Evolutionary conservation across 2,329 filamentous ascomycete species (phyloP).

Genomic region (Penicillium occitanis): DNA sequence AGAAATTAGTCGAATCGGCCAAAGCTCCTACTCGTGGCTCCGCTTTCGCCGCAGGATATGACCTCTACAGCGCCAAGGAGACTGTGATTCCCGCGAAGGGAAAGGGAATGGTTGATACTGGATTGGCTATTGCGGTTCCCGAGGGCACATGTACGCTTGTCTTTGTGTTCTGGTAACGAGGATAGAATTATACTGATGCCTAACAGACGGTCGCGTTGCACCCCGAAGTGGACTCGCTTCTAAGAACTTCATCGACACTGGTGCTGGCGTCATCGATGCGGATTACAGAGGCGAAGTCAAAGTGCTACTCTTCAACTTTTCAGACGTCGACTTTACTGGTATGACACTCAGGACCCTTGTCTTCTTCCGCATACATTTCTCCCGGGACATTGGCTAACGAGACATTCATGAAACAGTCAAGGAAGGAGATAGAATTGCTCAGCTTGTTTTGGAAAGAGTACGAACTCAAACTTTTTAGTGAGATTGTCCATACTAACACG

Average conservation of each 20-base stretch:
- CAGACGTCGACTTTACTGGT: constrained; percentile 70
- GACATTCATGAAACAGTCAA: constrained; percentile 53
- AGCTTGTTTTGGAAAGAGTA: constrained; percentile 84
- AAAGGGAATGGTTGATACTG: constrained; percentile 84
- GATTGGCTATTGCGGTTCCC: constrained; percentile 86
- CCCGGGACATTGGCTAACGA: background rate
- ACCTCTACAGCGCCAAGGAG: constrained; percentile 76
- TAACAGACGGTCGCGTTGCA: constrained; percentile 80
- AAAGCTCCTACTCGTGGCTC: constrained; percentile 83
- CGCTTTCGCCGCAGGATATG: constrained; percentile 87
- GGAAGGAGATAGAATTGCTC: constrained; percentile 86
- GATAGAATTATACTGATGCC: background rate
- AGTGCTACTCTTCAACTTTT: constrained; percentile 91
- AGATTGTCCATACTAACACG: constrained; percentile 4
- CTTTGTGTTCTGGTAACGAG: background rate
- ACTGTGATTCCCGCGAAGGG: constrained; percentile 76
- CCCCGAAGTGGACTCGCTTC: constrained; percentile 86
- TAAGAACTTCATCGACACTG: constrained; percentile 95
- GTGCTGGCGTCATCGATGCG: constrained; percentile 94
- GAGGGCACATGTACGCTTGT: constrained; percentile 74
- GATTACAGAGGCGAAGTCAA: constrained; percentile 95
- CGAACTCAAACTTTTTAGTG: constrained; percentile 8
- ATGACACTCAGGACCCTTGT: background rate
- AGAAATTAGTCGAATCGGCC: constrained; percentile 81
- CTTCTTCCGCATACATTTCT: background rate